Conservation (phyloP, 2,329 filamentous ascomycete genomes). For the Tolypocladium tundrense region DNA sequence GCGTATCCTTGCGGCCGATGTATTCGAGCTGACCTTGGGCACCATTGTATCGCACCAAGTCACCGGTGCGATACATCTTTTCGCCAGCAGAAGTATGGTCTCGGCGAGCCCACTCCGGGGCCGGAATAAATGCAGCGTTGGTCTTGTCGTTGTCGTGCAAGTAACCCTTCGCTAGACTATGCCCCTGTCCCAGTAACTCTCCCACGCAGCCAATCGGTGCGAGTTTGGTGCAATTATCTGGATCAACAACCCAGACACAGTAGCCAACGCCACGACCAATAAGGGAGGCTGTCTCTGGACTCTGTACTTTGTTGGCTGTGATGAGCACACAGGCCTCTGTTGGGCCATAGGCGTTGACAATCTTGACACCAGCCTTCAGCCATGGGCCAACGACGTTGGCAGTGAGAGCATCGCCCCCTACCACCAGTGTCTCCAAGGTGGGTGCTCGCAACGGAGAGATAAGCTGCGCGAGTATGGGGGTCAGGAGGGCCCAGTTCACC, state of each 20-base stretch:
- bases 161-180: not conserved
- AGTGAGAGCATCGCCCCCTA: not conserved
- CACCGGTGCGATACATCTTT: not conserved
- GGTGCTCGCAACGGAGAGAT: not conserved
- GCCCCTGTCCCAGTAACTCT: not conserved
- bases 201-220: not conserved
- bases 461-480: not conserved
- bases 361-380: not conserved
- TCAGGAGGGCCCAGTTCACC: not conserved
- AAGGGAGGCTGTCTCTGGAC: not conserved
- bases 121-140: not conserved
- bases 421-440: not conserved
- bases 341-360: constrained; percentile 2
- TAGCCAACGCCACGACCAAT: not conserved
- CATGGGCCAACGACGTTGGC: not conserved
- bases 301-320: not conserved
- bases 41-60: not conserved
- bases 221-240: not conserved
- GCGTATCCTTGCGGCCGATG: not conserved
- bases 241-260: not conserved
- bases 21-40: not conserved
- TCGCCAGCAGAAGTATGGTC: too few relatives aligned
- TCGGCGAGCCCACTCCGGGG: not conserved
- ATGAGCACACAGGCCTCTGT: constrained; percentile 1
- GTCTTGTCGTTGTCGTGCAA: not conserved